Conservation (phyloP, 495 filamentous ascomycete genomes). For the Penicillium robsamsonii region DNA sequence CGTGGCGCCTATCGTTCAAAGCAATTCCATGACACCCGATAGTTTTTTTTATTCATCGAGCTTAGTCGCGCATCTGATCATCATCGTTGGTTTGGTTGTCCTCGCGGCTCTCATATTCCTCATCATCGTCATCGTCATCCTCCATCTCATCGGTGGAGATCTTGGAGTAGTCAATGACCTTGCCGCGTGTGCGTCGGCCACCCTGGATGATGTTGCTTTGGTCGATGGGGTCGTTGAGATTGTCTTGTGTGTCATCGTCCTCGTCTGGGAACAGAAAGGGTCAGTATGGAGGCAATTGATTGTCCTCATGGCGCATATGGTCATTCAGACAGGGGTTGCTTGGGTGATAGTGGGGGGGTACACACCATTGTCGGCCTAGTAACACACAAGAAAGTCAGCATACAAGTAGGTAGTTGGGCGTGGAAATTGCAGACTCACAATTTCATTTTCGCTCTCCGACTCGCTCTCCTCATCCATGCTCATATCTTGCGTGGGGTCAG, state of each 20-base stretch:
- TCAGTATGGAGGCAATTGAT: constrained; percentile 11
- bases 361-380: constrained; percentile 41
- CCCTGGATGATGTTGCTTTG: constrained; percentile 75
- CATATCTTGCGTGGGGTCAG: constrained; percentile 51
- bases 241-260: constrained; percentile 72
- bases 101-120: constrained; percentile 43
- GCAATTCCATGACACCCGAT: constrained; percentile 19
- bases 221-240: constrained; percentile 82
- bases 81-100: constrained; percentile 26
- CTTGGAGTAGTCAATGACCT: constrained; percentile 77
- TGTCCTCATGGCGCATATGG: background rate
- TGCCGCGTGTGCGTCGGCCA: constrained; percentile 83
- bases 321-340: constrained; percentile 11
- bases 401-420: background rate
- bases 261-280: constrained; percentile 36
- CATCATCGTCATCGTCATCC: constrained; percentile 79
- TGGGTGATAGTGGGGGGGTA: background rate
- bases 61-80: constrained; percentile 48
- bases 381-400: constrained; percentile 13
- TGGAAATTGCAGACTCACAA: constrained; percentile 47
- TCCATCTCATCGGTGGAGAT: constrained; percentile 67
- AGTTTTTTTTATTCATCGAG: constrained; percentile 16
- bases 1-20: constrained; percentile 24
- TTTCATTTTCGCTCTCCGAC: constrained; percentile 63
- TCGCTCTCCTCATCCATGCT: constrained; percentile 69